A percentile compares a stretch with the other conserved stretches of the same genome.
These are phyloP conservation scores for Aspergillus biplanus DNA, from an alignment of 495 filamentous ascomycete genomes.

Conservation along the genomic window DNA sequence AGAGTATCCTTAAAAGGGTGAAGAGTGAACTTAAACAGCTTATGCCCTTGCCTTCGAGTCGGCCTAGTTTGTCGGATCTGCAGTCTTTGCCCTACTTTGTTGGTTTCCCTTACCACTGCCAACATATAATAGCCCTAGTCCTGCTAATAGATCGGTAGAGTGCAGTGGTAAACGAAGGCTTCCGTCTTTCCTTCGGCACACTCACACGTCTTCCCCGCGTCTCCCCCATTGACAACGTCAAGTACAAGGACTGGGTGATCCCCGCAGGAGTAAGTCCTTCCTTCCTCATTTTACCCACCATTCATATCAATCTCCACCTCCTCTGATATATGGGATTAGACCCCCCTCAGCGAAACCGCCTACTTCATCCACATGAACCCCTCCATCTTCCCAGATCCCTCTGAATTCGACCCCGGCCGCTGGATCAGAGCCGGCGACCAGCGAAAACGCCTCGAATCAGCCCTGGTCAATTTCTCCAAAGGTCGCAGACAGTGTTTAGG, in stretches of 20 bases:
- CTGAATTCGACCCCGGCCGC: conserved; percentile 52
- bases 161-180: conserved; percentile 47
- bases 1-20: not conserved
- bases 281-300: too few relatives aligned
- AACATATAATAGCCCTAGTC: not conserved
- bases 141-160: conserved; percentile 24
- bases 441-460: conserved; percentile 37
- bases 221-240: conserved; percentile 43
- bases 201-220: conserved; percentile 43
- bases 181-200: conserved; percentile 50
- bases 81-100: conserved; percentile 57
- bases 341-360: conserved; percentile 48
- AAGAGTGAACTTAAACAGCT: conserved; percentile 38
- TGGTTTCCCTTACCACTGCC: not conserved
- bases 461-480: conserved; percentile 45
- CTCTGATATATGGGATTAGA: conserved; percentile 24
- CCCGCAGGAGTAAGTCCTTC: conserved; percentile 35
- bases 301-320: conserved; percentile 8
- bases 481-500: conserved; percentile 48
- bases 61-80: conserved; percentile 42
- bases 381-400: conserved; percentile 50
- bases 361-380: conserved; percentile 52
- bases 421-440: conserved; percentile 45
- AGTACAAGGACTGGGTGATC: conserved; percentile 45
- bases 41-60: conserved; percentile 33